A percentile compares a stretch with the other conserved stretches of the same genome.
phyloP scores from a whole-genome alignment of 371 early-diverging fungal species.

The Cokeromyces recurvatus region DNA sequence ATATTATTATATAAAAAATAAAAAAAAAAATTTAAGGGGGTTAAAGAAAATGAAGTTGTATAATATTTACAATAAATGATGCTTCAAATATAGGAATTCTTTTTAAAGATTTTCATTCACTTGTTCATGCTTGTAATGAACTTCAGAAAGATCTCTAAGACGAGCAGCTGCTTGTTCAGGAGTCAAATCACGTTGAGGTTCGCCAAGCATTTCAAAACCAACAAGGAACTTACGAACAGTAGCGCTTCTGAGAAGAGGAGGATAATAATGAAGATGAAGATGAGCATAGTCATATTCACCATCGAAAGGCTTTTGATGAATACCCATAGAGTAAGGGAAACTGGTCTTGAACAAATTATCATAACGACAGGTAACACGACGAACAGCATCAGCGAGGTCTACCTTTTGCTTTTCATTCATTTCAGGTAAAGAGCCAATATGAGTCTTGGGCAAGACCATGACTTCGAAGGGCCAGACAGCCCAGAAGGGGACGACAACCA shows the following conservation, averaged over 20 bases:
- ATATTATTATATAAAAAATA: no score
- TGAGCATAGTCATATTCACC: slow-evolving; percentile 54
- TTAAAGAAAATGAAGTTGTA: no score
- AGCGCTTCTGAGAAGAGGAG: slow-evolving; percentile 84
- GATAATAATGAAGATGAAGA: slow-evolving; percentile 93
- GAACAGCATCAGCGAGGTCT: slow-evolving; percentile 74
- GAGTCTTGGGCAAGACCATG: slow-evolving; percentile 72
- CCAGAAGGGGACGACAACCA: slow-evolving; percentile 91
- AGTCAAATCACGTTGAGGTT: slow-evolving; percentile 91
- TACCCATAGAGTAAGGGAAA: slow-evolving; percentile 97
- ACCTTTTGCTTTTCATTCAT: slow-evolving; percentile 38
- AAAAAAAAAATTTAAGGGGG: no score
- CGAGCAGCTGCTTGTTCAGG: slow-evolving; percentile 84
- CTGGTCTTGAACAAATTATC: slow-evolving; percentile 87
- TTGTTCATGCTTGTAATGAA: slow-evolving; percentile 68
- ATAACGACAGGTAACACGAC: slow-evolving; percentile 75
- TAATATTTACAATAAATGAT: no score
- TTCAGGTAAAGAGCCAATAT: slow-evolving; percentile 54
- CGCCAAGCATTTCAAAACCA: slow-evolving; percentile 93
- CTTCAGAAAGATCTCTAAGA: slow-evolving; percentile 48
- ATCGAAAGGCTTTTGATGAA: slow-evolving; percentile 76
- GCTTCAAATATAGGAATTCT: no score
- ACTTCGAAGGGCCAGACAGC: slow-evolving; percentile 96
- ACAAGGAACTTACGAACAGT: slow-evolving; percentile 93
- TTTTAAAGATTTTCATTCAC: no score